These are phyloP conservation scores for Pseudogymnoascus sp. DNA, from an alignment of 2,329 filamentous ascomycete species.

Conservation along the genomic window DNA sequence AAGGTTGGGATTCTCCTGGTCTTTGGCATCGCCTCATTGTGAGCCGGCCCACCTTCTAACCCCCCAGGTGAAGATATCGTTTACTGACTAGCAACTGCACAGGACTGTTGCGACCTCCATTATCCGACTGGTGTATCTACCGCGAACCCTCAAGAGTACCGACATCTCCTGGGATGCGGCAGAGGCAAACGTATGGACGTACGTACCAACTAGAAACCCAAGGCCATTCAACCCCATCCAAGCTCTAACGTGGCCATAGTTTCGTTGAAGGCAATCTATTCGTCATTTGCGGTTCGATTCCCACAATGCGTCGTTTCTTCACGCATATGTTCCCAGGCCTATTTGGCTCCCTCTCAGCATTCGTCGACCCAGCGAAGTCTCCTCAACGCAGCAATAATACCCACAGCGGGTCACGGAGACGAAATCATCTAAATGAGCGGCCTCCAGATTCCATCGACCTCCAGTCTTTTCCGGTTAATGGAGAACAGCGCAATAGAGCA, in stretches of 20 bases:
- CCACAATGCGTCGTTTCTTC: constrained; percentile 34
- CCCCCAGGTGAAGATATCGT: background rate
- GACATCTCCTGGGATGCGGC: constrained; percentile 28
- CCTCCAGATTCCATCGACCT: constrained; percentile 1
- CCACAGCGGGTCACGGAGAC: background rate
- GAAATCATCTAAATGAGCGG: background rate
- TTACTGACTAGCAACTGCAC: background rate
- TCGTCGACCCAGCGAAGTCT: background rate
- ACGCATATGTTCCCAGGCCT: constrained; percentile 30
- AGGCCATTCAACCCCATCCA: background rate
- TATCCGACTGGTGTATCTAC: constrained; percentile 24
- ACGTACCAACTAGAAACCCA: constrained; percentile 9
- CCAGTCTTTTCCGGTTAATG: background rate
- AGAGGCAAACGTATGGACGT: constrained; percentile 26
- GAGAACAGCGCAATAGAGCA: background rate
- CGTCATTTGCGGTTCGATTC: constrained; percentile 34
- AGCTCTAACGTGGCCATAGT: constrained; percentile 16
- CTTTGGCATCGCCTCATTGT: constrained; percentile 39
- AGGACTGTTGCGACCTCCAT: constrained; percentile 31
- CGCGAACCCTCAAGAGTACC: constrained; percentile 19
- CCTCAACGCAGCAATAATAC: background rate
- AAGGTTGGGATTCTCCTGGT: constrained; percentile 38
- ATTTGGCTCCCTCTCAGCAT: constrained; percentile 15
- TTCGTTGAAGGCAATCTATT: constrained; percentile 34
- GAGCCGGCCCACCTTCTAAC: constrained; percentile 14